Conservation (phyloP, 805 yeast species). For the Sugiyamaella marilandica region DNA sequence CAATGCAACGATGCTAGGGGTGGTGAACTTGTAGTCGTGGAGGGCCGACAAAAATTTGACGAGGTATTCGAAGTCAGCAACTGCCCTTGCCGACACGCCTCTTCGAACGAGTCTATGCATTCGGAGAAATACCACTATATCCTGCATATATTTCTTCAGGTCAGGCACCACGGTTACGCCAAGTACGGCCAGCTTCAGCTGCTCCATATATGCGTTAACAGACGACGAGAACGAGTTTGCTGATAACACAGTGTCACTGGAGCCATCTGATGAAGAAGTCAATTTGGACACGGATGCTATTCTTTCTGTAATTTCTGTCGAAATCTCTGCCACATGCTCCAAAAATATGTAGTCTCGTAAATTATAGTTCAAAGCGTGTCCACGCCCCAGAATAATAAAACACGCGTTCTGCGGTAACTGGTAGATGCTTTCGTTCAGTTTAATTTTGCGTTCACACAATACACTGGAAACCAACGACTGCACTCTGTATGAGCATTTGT, state of each 20-base stretch:
- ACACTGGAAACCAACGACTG: neutral
- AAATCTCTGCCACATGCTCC: conserved; percentile 8
- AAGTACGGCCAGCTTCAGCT: neutral
- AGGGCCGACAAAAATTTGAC: conserved; percentile 41
- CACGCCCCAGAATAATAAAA: conserved; percentile 6
- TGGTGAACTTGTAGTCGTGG: conserved; percentile 39
- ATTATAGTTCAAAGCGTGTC: conserved; percentile 10
- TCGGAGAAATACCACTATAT: conserved; percentile 48
- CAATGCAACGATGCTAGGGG: conserved; percentile 49
- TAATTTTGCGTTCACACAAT: neutral
- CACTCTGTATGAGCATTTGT: neutral
- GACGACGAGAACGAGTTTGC: neutral
- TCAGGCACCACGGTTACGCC: conserved; percentile 44
- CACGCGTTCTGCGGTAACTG: conserved; percentile 8
- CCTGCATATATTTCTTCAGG: conserved; percentile 50
- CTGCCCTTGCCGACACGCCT: conserved; percentile 48
- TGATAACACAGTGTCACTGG: neutral
- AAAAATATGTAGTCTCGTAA: conserved; percentile 15
- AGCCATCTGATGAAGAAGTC: neutral
- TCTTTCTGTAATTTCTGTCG: neutral
- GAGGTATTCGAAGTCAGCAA: conserved; percentile 39
- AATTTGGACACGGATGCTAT: neutral
- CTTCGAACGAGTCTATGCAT: conserved; percentile 50
- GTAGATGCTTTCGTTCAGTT: neutral
- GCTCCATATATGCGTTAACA: neutral